phyloP scores from a whole-genome alignment of 805 yeast species.

The Diddensiella caesifluorescens region DNA sequence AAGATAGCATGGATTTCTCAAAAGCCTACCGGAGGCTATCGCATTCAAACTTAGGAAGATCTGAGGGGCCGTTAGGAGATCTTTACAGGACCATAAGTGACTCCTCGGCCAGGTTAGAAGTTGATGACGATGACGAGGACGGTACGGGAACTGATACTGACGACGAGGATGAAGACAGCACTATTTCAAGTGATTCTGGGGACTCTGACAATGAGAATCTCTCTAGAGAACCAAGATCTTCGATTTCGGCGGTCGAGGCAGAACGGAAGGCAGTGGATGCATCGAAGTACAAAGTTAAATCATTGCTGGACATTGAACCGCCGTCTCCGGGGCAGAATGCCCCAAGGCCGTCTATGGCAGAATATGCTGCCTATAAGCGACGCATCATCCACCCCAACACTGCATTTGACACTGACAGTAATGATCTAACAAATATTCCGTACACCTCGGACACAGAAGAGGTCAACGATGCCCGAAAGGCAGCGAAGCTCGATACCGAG shows the following conservation, averaged over 20 bases:
- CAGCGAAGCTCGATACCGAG: conserved; percentile 47
- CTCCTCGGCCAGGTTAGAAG: conserved; percentile 36
- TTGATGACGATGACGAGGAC: conserved; percentile 36
- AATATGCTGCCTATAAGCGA: conserved; percentile 52
- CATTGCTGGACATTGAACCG: conserved; percentile 20
- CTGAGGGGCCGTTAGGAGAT: conserved; percentile 13
- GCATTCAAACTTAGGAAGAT: conserved; percentile 7
- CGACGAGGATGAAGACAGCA: conserved; percentile 20
- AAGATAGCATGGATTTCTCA: conserved; percentile 8
- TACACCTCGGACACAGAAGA: conserved; percentile 66
- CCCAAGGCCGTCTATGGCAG: conserved; percentile 37
- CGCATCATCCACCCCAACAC: conserved; percentile 57
- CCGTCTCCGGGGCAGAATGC: conserved; percentile 13
- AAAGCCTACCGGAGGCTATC: conserved; percentile 10
- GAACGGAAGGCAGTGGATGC: conserved; percentile 5
- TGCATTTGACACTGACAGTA: conserved; percentile 32
- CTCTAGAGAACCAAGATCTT: neutral
- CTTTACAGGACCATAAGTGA: conserved; percentile 10
- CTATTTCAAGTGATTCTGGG: conserved; percentile 45
- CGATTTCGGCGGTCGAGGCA: conserved; percentile 3
- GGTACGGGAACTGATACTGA: conserved; percentile 26
- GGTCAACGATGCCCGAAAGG: conserved; percentile 55
- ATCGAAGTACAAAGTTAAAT: conserved; percentile 20
- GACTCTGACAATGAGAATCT: conserved; percentile 35
- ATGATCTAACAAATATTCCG: conserved; percentile 34